Evolutionary conservation across 257 asterid genomes (phyloP).

Genomic region (Jaltomata sinuosa): DNA sequence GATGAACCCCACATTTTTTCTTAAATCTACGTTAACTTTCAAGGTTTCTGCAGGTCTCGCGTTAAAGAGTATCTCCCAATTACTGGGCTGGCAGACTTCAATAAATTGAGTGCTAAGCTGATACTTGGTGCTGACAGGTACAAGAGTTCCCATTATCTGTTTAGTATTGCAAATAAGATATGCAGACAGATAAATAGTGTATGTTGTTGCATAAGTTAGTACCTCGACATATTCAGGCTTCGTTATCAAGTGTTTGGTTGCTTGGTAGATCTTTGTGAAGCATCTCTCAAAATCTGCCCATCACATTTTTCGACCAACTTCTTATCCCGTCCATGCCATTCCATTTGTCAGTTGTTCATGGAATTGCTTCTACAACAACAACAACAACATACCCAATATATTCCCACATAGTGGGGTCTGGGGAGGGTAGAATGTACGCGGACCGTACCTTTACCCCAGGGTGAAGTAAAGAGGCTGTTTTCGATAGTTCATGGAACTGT

Average conservation of each 20-base stretch:
- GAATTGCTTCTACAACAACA: background rate
- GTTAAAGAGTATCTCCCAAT: slow-evolving; percentile 92
- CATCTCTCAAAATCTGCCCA: background rate
- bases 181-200: background rate
- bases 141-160: background rate
- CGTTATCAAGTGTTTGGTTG: background rate
- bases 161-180: background rate
- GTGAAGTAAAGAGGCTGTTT: no score
- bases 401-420: no score
- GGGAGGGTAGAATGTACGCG: no score
- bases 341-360: background rate
- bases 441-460: no score
- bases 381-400: no score
- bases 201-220: background rate
- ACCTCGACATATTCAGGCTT: background rate
- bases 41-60: slow-evolving; percentile 48
- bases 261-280: background rate
- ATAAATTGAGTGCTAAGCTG: slow-evolving; percentile 86
- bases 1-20: background rate
- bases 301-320: background rate
- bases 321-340: background rate
- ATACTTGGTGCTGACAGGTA: slow-evolving; percentile 94
- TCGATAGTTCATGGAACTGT: background rate
- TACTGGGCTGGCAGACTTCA: slow-evolving; percentile 81
- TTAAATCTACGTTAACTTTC: slow-evolving; percentile 4